Evolutionary conservation across 164 flowering plant species (phyloP).

Genomic region (Litsea cubeba): DNA sequence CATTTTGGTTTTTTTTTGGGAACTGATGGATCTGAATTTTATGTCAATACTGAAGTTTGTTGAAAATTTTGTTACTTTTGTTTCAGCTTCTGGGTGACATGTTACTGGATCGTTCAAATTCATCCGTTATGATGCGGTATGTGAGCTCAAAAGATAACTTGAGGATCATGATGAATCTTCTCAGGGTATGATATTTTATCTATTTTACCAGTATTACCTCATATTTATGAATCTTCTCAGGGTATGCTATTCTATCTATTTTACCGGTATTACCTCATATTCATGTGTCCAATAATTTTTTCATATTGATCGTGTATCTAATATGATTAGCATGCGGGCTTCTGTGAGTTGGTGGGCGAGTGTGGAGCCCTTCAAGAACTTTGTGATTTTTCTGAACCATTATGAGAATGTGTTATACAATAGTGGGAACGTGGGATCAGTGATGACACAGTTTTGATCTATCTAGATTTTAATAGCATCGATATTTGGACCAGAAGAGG

Average conservation of each 20-base stretch:
- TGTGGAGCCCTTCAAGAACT: no score
- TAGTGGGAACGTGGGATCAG: no score
- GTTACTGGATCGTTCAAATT: constrained; percentile 85
- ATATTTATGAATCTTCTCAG: constrained; percentile 77
- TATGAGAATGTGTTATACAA: no score
- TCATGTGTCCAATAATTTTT: constrained; percentile 48
- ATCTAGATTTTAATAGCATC: no score
- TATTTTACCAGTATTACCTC: no score
- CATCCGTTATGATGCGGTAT: constrained; percentile 77
- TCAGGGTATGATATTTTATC: constrained; percentile 50
- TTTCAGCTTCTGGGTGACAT: constrained; percentile 89
- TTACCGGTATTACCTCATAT: no score
- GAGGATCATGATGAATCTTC: constrained; percentile 90
- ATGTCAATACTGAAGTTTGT: no score
- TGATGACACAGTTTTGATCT: no score
- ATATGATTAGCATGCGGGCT: neutral
- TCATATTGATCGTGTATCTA: neutral
- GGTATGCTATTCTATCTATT: constrained; percentile 34
- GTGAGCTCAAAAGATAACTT: constrained; percentile 89
- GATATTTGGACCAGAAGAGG: no score
- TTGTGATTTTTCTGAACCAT: no score
- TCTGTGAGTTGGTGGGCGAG: neutral
- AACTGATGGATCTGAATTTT: no score
- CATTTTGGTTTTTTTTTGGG: no score
- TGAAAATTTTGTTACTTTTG: neutral